phyloP scores from a whole-genome alignment of 2,329 filamentous ascomycete species.

The Colletotrichum sp. region DNA sequence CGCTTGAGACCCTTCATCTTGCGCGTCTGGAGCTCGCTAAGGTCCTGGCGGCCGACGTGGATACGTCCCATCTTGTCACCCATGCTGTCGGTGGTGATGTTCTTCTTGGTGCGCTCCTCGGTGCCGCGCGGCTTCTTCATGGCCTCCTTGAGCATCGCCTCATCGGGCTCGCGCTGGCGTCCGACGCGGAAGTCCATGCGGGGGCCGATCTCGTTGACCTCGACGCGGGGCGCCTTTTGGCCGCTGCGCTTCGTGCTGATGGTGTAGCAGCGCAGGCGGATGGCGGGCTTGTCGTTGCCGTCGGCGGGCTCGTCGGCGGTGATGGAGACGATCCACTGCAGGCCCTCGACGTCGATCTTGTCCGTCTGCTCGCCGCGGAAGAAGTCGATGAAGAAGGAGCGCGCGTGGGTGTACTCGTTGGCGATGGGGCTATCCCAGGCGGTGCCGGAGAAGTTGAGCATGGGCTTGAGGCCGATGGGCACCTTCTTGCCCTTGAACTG shows the following conservation, averaged over 20 bases:
- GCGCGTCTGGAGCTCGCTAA: constrained; percentile 85
- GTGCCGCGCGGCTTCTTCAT: constrained; percentile 81
- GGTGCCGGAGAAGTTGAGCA: constrained; percentile 90
- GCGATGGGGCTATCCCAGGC: constrained; percentile 83
- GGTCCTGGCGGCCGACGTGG: constrained; percentile 89
- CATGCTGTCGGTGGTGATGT: constrained; percentile 87
- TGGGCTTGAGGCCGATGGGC: constrained; percentile 82
- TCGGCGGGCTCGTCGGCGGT: constrained; percentile 69
- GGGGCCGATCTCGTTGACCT: constrained; percentile 94
- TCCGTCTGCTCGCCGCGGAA: constrained; percentile 79
- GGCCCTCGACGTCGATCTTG: constrained; percentile 91
- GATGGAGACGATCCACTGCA: constrained; percentile 89
- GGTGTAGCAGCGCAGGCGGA: constrained; percentile 81
- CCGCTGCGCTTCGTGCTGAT: constrained; percentile 86
- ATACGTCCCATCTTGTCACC: constrained; percentile 97
- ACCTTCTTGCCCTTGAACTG: constrained; percentile 81
- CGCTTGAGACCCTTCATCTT: constrained; percentile 99
- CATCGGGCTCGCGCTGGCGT: constrained; percentile 78
- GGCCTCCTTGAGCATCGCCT: constrained; percentile 83
- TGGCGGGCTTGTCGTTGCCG: constrained; percentile 54
- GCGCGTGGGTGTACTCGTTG: constrained; percentile 83
- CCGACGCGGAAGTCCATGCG: constrained; percentile 91
- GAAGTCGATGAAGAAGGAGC: constrained; percentile 87
- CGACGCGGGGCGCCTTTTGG: constrained; percentile 85
- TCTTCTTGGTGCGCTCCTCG: constrained; percentile 91